Evolutionary conservation across 2,329 filamentous ascomycete species (phyloP).

Genomic region (Alternaria longipes): DNA sequence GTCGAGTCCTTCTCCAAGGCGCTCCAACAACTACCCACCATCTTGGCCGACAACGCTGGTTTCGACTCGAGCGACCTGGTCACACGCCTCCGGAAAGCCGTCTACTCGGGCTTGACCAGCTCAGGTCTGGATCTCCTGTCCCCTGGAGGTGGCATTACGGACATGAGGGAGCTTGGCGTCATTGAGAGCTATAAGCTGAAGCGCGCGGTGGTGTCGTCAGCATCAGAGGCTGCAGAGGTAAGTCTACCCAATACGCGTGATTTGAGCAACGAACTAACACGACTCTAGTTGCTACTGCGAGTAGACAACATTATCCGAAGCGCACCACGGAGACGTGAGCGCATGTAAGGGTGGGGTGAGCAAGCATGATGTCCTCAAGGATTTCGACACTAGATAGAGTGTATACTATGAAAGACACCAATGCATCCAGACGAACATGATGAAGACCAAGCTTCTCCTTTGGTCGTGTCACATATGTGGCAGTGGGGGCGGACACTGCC

Average conservation of each 20-base stretch:
- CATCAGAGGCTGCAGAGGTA: conserved; percentile 96
- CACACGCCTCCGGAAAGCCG: conserved; percentile 87
- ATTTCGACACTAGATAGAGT: conserved; percentile 36
- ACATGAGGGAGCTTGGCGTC: conserved; percentile 95
- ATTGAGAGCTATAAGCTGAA: conserved; percentile 99
- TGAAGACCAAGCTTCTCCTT: background rate
- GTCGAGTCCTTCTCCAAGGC: conserved; percentile 90
- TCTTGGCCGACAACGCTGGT: conserved; percentile 96
- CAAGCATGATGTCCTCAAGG: conserved; percentile 27
- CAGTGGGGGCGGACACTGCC: background rate
- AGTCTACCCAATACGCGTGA: conserved; percentile 46
- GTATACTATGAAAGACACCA: conserved; percentile 40
- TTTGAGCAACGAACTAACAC: conserved; percentile 38
- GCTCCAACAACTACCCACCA: conserved; percentile 91
- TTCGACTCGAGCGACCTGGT: conserved; percentile 95
- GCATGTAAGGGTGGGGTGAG: conserved; percentile 63
- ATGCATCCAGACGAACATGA: conserved; percentile 30
- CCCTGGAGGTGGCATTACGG: conserved; percentile 89
- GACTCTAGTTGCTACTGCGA: conserved; percentile 77
- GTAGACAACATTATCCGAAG: conserved; percentile 98
- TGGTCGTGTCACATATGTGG: background rate
- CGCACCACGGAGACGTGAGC: conserved; percentile 82
- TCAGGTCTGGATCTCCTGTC: conserved; percentile 90
- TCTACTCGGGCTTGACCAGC: conserved; percentile 93
- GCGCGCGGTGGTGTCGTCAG: conserved; percentile 95